Percentiles rank a stretch among this genome's conserved stretches.
Evolutionary conservation across 495 filamentous ascomycete species (phyloP).

Genomic region (Penicillium simplicissimum): DNA sequence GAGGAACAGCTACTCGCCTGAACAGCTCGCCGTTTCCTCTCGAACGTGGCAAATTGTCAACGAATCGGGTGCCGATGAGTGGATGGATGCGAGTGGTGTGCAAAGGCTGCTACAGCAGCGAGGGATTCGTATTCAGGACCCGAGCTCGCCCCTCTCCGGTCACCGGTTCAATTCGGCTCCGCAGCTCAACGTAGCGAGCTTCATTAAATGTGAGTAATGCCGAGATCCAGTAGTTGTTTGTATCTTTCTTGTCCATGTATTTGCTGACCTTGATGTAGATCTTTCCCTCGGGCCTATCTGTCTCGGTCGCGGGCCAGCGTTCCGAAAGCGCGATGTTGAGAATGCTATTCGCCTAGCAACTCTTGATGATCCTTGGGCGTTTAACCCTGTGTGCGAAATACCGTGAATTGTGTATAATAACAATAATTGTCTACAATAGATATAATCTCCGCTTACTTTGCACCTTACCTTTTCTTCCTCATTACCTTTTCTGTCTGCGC

Average conservation of each 20-base stretch:
- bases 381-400: neutral
- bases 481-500: too few species aligned
- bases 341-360: constrained; percentile 28
- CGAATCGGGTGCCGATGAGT: constrained; percentile 25
- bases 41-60: constrained; percentile 28
- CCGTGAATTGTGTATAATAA: neutral
- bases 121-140: constrained; percentile 18
- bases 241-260: neutral
- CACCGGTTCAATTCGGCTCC: constrained; percentile 15
- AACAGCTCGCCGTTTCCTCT: constrained; percentile 20
- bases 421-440: neutral
- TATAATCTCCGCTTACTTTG: neutral
- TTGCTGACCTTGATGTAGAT: constrained; percentile 24
- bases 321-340: constrained; percentile 31
- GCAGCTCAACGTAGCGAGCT: constrained; percentile 23
- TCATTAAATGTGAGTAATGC: constrained; percentile 31
- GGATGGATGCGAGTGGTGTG: constrained; percentile 35
- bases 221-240: neutral
- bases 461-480: neutral
- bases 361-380: constrained; percentile 22
- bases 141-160: constrained; percentile 13
- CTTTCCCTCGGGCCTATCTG: constrained; percentile 27
- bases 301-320: constrained; percentile 34
- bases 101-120: constrained; percentile 27
- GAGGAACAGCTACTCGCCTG: constrained; percentile 18